Evolutionary conservation across 805 yeast species (phyloP).

Genomic region (Saccharomyces paradoxus): DNA sequence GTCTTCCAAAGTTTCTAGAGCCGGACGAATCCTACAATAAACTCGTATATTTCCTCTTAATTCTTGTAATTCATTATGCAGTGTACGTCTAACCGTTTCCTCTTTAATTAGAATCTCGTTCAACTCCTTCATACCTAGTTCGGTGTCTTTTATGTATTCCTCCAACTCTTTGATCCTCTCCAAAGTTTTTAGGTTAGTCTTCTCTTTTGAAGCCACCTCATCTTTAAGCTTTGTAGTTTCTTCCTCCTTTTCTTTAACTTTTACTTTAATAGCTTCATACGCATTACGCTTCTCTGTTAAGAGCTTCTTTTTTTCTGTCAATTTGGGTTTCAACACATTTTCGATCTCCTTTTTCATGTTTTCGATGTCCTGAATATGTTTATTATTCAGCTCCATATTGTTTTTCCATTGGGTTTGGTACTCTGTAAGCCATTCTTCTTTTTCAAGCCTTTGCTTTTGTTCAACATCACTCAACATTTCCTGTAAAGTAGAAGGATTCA

Average conservation of each 20-base stretch:
- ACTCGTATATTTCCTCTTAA: constrained; percentile 89
- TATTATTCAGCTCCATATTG: constrained; percentile 25
- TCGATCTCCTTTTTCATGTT: constrained; percentile 10
- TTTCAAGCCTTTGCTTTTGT: constrained; percentile 9
- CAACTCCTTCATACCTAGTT: constrained; percentile 24
- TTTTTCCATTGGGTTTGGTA: constrained; percentile 25
- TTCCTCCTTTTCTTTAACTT: constrained; percentile 18
- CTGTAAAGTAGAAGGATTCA: constrained; percentile 14
- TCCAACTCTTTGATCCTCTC: constrained; percentile 16
- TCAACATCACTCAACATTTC: constrained; percentile 15
- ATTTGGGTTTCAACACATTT: constrained; percentile 8
- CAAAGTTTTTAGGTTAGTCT: constrained; percentile 2
- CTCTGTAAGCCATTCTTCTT: constrained; percentile 21
- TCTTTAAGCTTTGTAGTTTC: constrained; percentile 22
- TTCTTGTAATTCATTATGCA: constrained; percentile 75
- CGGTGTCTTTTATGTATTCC: constrained; percentile 26
- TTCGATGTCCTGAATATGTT: constrained; percentile 21
- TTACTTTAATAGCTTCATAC: constrained; percentile 14
- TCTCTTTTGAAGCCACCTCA: constrained; percentile 17
- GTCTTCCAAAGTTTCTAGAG: constrained; percentile 11
- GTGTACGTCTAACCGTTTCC: constrained; percentile 49
- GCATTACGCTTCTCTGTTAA: constrained; percentile 8
- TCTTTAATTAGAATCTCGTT: constrained; percentile 37
- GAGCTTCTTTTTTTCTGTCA: constrained; percentile 7
- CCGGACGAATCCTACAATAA: constrained; percentile 77